These are phyloP conservation scores for Tylopilus cervinicoccineus DNA, from an alignment of 768 basidiomycete species.

Conservation along the genomic window DNA sequence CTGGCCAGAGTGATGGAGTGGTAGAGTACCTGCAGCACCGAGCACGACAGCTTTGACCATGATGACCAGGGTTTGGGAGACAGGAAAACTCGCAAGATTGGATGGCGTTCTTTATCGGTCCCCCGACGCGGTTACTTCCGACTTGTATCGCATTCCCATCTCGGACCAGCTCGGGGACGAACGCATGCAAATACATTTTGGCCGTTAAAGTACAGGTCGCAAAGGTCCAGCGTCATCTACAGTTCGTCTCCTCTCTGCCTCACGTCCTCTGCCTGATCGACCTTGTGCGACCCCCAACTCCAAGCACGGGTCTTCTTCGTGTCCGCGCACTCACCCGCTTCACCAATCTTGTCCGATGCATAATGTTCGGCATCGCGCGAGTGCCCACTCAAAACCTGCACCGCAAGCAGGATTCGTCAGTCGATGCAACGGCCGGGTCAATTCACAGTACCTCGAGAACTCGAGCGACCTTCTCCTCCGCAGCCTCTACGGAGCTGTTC, in stretches of 20 bases:
- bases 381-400: constrained; percentile 39
- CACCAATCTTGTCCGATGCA: constrained; percentile 29
- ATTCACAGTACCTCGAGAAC: constrained; percentile 33
- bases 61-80: constrained; percentile 7
- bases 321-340: constrained; percentile 18
- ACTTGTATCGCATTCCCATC: background rate
- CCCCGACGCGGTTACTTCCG: constrained; percentile 15
- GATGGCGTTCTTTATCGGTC: constrained; percentile 16
- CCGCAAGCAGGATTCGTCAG: background rate
- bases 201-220: background rate
- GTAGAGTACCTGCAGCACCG: constrained; percentile 78
- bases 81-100: background rate
- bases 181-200: no score
- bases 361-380: constrained; percentile 21
- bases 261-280: constrained; percentile 27
- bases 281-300: constrained; percentile 23
- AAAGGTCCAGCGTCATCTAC: no score
- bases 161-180: background rate
- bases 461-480: constrained; percentile 68
- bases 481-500: constrained; percentile 61
- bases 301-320: constrained; percentile 15
- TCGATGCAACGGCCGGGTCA: background rate
- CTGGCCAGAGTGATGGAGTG: background rate
- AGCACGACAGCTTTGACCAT: constrained; percentile 85
- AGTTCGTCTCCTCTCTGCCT: constrained; percentile 9